These are phyloP conservation scores for Puccinia hordei DNA, from an alignment of 1,284 basidiomycete species.

Conservation along the genomic window DNA sequence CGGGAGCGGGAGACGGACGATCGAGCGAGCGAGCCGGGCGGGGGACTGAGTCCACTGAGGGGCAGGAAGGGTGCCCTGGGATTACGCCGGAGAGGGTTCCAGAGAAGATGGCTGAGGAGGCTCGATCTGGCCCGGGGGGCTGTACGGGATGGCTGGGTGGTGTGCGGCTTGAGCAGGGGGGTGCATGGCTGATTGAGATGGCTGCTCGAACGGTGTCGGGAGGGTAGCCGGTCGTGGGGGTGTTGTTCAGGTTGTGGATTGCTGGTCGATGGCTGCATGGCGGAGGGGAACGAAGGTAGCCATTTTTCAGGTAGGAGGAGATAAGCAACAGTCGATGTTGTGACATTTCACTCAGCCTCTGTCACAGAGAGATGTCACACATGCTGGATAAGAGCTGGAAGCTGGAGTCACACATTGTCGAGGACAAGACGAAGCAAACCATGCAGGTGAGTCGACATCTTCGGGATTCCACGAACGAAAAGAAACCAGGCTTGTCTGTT, in stretches of 20 bases:
- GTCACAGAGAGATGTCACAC: too few species aligned
- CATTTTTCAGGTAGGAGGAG: too few species aligned
- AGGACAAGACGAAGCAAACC: not conserved
- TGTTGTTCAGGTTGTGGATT: not conserved
- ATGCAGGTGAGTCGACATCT: conserved; percentile 15
- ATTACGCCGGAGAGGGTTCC: not conserved
- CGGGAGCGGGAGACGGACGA: not conserved
- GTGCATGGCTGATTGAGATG: not conserved
- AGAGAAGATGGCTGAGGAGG: not conserved
- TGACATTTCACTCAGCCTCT: too few species aligned
- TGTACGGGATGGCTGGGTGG: not conserved
- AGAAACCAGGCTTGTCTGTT: not conserved
- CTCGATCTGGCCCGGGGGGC: not conserved
- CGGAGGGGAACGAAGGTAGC: too few species aligned
- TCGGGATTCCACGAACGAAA: not conserved
- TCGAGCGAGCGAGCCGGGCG: not conserved
- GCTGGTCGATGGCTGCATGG: not conserved
- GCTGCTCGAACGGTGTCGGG: not conserved
- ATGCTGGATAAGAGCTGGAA: too few species aligned
- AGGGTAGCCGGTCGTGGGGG: not conserved
- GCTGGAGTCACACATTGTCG: too few species aligned
- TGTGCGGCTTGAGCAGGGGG: not conserved
- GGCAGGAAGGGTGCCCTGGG: not conserved
- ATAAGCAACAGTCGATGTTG: too few species aligned
- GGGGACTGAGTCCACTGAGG: not conserved